phyloP scores from a whole-genome alignment of 306 rosid genomes.

The Gleditsia sinensis region DNA sequence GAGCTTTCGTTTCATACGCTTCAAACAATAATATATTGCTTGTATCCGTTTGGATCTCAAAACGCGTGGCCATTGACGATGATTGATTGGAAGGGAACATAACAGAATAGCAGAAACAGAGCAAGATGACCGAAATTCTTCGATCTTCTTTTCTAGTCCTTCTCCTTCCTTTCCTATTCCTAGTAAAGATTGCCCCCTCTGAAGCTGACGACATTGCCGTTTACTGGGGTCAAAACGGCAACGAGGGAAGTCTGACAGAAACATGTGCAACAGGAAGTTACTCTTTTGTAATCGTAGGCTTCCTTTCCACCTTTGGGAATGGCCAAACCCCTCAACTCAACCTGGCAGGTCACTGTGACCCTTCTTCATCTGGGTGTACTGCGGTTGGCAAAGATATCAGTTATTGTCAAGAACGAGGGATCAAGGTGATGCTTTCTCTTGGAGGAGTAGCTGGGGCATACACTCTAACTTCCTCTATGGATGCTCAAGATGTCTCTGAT shows the following conservation, averaged over 20 bases:
- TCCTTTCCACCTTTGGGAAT: constrained; percentile 17
- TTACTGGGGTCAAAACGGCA: constrained; percentile 23
- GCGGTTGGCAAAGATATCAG: neutral
- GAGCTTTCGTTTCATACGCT: too few relatives aligned
- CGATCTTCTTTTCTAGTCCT: neutral
- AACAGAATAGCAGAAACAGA: neutral
- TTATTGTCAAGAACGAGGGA: constrained; percentile 30
- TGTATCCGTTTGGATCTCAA: too few relatives aligned
- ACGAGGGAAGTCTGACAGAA: constrained; percentile 23
- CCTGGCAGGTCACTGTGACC: constrained; percentile 21
- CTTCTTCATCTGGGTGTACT: neutral
- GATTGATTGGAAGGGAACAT: neutral
- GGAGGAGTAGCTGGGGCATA: neutral
- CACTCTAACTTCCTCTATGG: neutral
- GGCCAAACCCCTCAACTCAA: neutral
- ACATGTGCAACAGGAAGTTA: constrained; percentile 26
- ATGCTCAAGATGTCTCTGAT: constrained; percentile 23
- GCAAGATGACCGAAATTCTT: neutral
- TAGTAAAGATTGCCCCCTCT: neutral
- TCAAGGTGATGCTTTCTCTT: constrained; percentile 34
- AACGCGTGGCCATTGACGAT: neutral
- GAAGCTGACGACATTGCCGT: constrained; percentile 10
- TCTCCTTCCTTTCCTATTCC: neutral
- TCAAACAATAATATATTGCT: too few relatives aligned
- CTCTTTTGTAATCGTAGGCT: constrained; percentile 2